Evolutionary conservation across 305 asterid genomes (phyloP).

Genomic region (Rubia tinctorum): DNA sequence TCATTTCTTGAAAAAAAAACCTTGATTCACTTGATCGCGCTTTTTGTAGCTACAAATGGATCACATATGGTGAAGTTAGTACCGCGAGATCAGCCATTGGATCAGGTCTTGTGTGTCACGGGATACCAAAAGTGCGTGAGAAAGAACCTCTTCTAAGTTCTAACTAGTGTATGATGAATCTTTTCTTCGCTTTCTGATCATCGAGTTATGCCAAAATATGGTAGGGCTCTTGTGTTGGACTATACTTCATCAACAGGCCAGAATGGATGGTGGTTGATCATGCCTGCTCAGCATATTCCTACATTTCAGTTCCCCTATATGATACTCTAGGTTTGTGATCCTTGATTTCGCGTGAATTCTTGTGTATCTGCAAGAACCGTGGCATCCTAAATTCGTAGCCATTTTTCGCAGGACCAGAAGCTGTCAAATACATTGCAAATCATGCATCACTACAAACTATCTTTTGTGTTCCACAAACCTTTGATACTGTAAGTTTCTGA

Average conservation of each 20-base stretch:
- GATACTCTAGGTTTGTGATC: constrained; percentile 57
- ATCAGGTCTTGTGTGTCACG: constrained; percentile 45
- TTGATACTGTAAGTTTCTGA: constrained; percentile 38
- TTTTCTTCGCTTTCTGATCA: constrained; percentile 13
- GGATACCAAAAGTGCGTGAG: constrained; percentile 46
- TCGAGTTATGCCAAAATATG: constrained; percentile 9
- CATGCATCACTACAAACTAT: constrained; percentile 56
- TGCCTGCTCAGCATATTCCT: constrained; percentile 73
- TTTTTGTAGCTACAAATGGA: constrained; percentile 15
- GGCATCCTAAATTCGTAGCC: not conserved
- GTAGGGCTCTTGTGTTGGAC: constrained; percentile 61
- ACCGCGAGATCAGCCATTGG: constrained; percentile 31
- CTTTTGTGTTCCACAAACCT: constrained; percentile 54
- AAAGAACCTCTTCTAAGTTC: not conserved
- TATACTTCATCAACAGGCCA: constrained; percentile 62
- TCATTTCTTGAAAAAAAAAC: not conserved
- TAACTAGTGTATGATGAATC: not conserved
- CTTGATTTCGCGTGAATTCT: not conserved
- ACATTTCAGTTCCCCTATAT: constrained; percentile 59
- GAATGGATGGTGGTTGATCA: constrained; percentile 71
- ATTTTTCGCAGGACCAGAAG: constrained; percentile 55
- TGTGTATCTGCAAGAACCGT: no score
- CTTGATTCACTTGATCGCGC: constrained; percentile 10
- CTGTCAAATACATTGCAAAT: constrained; percentile 61
- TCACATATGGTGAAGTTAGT: constrained; percentile 10